A percentile compares a stretch with the other conserved stretches of the same genome.
These are phyloP conservation scores for Colletotrichum sp. DNA, from an alignment of 2,329 filamentous ascomycete genomes.

Conservation along the genomic window DNA sequence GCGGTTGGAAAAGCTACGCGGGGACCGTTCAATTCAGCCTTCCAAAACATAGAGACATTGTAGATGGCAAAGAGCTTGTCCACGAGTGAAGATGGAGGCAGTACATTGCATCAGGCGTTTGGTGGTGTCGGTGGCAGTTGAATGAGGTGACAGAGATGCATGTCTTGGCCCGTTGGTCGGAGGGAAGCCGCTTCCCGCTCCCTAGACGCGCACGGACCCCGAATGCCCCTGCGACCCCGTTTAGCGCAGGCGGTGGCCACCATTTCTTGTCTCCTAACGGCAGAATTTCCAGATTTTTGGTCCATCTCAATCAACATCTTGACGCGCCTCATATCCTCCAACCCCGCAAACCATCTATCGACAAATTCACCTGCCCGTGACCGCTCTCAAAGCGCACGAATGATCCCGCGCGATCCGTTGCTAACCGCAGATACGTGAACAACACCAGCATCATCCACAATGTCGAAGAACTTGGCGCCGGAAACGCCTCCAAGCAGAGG, in stretches of 20 bases:
- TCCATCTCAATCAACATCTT: not conserved
- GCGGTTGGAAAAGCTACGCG: not conserved
- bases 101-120: not conserved
- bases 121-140: not conserved
- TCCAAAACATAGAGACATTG: not conserved
- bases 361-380: not conserved
- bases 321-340: not conserved
- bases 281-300: constrained; percentile 19
- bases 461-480: constrained; percentile 44
- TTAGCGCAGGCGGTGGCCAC: not conserved
- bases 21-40: not conserved
- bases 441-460: constrained; percentile 19
- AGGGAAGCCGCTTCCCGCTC: not conserved
- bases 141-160: not conserved
- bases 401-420: not conserved
- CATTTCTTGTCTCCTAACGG: not conserved
- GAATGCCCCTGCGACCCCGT: too few species aligned
- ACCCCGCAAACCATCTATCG: not conserved
- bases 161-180: not conserved
- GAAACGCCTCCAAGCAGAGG: constrained; percentile 59
- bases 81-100: not conserved
- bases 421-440: not conserved
- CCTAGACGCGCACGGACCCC: not conserved
- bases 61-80: not conserved
- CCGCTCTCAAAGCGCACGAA: not conserved